Conservation (phyloP, 257 asterid species). For the Solanum boliviense region DNA sequence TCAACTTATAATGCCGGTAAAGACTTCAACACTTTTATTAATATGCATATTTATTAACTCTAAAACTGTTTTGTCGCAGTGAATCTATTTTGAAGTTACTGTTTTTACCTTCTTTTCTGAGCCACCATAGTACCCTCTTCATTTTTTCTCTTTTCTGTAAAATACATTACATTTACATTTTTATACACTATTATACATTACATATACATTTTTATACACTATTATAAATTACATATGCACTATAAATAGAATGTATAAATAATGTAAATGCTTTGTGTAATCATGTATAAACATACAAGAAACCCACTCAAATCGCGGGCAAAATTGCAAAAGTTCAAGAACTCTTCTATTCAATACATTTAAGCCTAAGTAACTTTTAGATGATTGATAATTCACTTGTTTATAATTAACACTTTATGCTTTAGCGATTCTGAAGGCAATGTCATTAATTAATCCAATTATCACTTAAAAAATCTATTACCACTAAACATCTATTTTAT, state of each 20-base stretch:
- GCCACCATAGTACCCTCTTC: not conserved
- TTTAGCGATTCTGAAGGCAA: too few species aligned
- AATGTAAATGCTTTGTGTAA: not conserved
- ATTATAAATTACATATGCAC: not conserved
- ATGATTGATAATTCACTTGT: too few species aligned
- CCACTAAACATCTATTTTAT: too few species aligned
- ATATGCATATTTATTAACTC: too few species aligned
- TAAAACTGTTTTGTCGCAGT: too few species aligned
- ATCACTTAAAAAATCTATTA: too few species aligned
- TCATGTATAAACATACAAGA: not conserved
- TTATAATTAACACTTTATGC: too few species aligned
- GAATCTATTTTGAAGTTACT: not conserved
- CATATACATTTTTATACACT: not conserved
- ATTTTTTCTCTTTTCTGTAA: not conserved
- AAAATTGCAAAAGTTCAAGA: too few species aligned
- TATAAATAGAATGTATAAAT: too few species aligned
- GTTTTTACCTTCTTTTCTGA: not conserved
- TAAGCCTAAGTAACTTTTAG: not conserved
- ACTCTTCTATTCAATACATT: not conserved
- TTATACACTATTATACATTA: not conserved
- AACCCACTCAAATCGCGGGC: not conserved
- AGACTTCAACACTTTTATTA: accelerated
- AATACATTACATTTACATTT: not conserved
- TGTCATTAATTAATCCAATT: too few species aligned
- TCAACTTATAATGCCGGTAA: too few species aligned